phyloP scores from a whole-genome alignment of 169 alveolate species.

The Eimeria acervulina region DNA sequence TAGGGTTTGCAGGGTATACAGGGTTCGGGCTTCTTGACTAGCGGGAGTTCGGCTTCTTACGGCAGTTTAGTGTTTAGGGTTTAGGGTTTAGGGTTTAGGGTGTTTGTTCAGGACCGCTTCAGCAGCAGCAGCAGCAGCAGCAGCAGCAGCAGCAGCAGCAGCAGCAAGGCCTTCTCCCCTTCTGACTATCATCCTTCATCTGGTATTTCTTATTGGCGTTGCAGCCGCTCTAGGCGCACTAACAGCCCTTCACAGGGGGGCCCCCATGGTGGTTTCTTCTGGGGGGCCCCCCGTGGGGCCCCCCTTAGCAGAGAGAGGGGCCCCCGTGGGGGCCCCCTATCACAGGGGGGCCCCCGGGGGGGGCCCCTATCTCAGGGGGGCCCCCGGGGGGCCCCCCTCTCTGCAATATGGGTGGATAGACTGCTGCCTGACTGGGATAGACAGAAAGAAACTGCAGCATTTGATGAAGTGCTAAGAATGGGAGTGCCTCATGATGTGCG shows the following conservation, averaged over 20 bases:
- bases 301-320: too few relatives aligned
- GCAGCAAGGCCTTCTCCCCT: slow-evolving; percentile 89
- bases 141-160: slow-evolving; percentile 97
- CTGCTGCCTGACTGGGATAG: slow-evolving; percentile 76
- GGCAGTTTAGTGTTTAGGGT: background rate
- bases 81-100: slow-evolving; percentile 19
- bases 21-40: background rate
- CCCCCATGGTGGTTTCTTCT: too few relatives aligned
- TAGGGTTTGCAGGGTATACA: background rate
- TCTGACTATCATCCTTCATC: slow-evolving; percentile 84
- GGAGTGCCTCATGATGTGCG: slow-evolving; percentile 79
- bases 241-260: slow-evolving; percentile 14
- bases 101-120: background rate
- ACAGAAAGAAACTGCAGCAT: slow-evolving; percentile 95
- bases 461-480: background rate
- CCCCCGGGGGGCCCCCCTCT: slow-evolving; percentile 25
- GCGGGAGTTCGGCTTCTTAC: background rate
- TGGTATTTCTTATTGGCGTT: slow-evolving; percentile 26
- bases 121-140: slow-evolving; percentile 97
- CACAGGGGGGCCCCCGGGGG: slow-evolving; percentile 45
- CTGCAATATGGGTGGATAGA: slow-evolving; percentile 72
- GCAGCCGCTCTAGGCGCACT: background rate
- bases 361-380: too few relatives aligned
- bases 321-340: slow-evolving; percentile 35
- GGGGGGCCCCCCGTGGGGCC: too few relatives aligned